Evolutionary conservation across 2,329 filamentous ascomycete genomes (phyloP), one percentile per base, ranked within the genome.

Genomic region (Fusarium fujikuroi): DNA sequence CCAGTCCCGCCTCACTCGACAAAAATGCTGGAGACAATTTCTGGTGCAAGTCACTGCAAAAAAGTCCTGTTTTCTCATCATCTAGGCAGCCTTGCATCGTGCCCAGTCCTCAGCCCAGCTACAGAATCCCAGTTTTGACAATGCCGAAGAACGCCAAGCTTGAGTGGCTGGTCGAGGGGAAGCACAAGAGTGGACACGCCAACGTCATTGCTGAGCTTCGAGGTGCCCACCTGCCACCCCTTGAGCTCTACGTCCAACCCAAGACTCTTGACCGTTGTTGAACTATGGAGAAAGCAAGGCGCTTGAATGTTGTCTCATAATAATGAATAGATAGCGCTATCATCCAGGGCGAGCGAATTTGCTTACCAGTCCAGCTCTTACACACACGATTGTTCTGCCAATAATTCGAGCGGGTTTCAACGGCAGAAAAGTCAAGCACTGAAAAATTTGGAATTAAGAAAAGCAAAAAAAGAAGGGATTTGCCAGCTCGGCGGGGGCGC

Each of bases 191-290:
- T 72, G 70, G 59, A 18, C 49, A 54, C 57, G 32, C 12, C 49
- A 54, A 70, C 70, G 70, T 73, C 70, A 73, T 73, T 63, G 43
- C 53, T 47, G 28, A 71, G 43, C 58, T 65, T 28, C 25, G 25
- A 65, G 40, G 40, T 32, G 37, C 46, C 25, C 39, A 63, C 23
- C 44, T 60, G 25, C 54, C 32, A 40, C n/a, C 36, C 59, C 30
- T 15, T 9, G 49, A 65, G 60, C 60, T 66, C 40, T 32, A 49
- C n/a, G 28, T 66, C 46, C 34, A 65, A 23, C 12, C 30, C 42
- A 18, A 66, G 49, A 36, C 18, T 57, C 23, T 65, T 8, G 34
- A 23, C 12, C 19, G 32, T 63, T 47, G 49, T 64, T 47, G 49
- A 37, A 53, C 23, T 36, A 9, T 15, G 37, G 43, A 40, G 19